A percentile compares a stretch with the other conserved stretches of the same genome.
phyloP scores from a whole-genome alignment of 208 protist genomes.

The Giardia muris region DNA sequence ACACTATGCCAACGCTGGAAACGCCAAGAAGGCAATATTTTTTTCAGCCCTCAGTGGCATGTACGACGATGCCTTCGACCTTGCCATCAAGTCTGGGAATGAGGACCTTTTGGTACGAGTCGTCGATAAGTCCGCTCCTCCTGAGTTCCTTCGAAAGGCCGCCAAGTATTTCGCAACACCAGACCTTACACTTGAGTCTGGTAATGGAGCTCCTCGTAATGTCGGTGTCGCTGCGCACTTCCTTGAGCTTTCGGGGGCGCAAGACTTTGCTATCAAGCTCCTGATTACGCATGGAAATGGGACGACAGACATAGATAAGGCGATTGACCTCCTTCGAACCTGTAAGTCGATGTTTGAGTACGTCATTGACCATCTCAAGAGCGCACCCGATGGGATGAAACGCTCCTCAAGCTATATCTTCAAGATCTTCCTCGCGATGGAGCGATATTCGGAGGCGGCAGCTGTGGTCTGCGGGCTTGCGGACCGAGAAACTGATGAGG shows the following conservation, averaged over 20 bases:
- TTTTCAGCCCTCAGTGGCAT: background rate
- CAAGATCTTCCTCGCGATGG: constrained; percentile 22
- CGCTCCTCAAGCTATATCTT: constrained; percentile 9
- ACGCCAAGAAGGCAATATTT: constrained; percentile 1
- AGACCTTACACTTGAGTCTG: background rate
- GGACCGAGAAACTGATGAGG: background rate
- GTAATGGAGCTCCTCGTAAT: background rate
- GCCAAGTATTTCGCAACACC: constrained; percentile 16
- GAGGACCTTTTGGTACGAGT: constrained; percentile 12
- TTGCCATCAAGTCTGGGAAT: background rate
- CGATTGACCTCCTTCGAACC: background rate
- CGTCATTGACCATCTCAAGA: constrained; percentile 12
- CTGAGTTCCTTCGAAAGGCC: constrained; percentile 6
- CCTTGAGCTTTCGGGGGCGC: background rate
- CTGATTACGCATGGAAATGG: constrained; percentile 9
- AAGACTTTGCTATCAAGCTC: constrained; percentile 21
- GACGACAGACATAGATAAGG: constrained; percentile 10
- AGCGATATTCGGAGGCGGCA: background rate
- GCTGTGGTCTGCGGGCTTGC: background rate
- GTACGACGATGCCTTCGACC: constrained; percentile 22
- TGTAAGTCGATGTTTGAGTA: constrained; percentile 25
- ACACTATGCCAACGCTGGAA: background rate
- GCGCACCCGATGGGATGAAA: constrained; percentile 16
- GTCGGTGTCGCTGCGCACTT: constrained; percentile 2
- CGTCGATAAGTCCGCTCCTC: background rate